These are phyloP conservation scores for Pseudogymnoascus sp. DNA, from an alignment of 2,329 filamentous ascomycete species.

Conservation along the genomic window DNA sequence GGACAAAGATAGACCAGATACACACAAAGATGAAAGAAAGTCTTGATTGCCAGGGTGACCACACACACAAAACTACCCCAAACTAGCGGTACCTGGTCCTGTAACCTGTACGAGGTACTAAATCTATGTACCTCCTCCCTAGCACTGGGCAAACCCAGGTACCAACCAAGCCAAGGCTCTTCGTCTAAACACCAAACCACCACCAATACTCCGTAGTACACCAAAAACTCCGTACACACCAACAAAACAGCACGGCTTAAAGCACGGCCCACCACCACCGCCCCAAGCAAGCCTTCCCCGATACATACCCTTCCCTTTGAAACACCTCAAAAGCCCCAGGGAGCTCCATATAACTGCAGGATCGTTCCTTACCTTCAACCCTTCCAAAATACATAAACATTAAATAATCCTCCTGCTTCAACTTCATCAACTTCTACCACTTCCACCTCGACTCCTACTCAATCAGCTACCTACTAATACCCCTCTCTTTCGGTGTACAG, in stretches of 20 bases:
- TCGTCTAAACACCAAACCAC: not conserved
- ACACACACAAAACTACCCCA: not conserved
- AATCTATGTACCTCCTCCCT: not conserved
- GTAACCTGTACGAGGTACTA: not conserved
- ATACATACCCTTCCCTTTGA: not conserved
- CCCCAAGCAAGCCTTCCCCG: not conserved
- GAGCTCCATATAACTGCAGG: slow-evolving; percentile 4
- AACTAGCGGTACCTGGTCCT: not conserved
- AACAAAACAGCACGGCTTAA: too few relatives aligned
- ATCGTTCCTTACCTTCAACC: not conserved
- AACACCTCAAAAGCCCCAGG: not conserved
- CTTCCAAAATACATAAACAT: not conserved
- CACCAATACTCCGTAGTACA: too few relatives aligned
- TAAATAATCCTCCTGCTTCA: not conserved
- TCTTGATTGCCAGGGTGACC: slow-evolving; percentile 1
- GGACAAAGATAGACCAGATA: not conserved
- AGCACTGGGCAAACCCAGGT: not conserved
- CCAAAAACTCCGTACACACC: too few relatives aligned
- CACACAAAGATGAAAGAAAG: not conserved
- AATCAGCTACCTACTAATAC: not conserved
- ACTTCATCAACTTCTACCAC: not conserved
- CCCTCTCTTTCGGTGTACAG: not conserved
- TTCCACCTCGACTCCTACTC: not conserved
- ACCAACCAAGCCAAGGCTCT: not conserved
- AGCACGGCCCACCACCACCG: not conserved